These are phyloP conservation scores for Pseudoturritis turrita DNA, from an alignment of 345 rosid species.

Conservation along the genomic window DNA sequence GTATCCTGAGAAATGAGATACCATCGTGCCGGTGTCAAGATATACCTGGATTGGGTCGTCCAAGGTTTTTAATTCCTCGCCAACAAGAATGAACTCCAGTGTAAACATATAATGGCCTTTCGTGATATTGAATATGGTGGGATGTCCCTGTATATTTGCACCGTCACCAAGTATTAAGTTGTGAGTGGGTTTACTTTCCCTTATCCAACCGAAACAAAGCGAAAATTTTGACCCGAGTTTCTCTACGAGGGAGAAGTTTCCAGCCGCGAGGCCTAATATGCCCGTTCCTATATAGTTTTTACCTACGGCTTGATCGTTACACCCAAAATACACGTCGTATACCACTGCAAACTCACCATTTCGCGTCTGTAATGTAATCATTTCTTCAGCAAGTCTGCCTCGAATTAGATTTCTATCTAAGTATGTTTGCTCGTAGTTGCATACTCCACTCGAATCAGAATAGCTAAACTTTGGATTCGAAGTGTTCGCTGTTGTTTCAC, in stretches of 20 bases:
- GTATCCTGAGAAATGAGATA: background rate
- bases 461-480: background rate
- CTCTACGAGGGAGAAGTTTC: background rate
- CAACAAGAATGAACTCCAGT: background rate
- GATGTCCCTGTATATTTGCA: background rate
- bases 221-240: background rate
- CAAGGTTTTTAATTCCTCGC: background rate
- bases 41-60: background rate
- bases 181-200: background rate
- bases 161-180: background rate
- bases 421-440: background rate
- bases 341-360: background rate
- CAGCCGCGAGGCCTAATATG: background rate
- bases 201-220: background rate
- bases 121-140: background rate
- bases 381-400: background rate
- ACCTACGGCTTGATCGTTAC: background rate
- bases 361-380: background rate
- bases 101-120: background rate
- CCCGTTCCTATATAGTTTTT: background rate
- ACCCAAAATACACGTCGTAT: background rate
- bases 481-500: background rate
- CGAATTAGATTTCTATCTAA: background rate
- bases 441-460: background rate
- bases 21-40: background rate